Percentiles rank a stretch among this genome's conserved stretches.
These are phyloP conservation scores for Gaultheria prostrata DNA, from an alignment of 148 eudicot species.

Conservation along the genomic window DNA sequence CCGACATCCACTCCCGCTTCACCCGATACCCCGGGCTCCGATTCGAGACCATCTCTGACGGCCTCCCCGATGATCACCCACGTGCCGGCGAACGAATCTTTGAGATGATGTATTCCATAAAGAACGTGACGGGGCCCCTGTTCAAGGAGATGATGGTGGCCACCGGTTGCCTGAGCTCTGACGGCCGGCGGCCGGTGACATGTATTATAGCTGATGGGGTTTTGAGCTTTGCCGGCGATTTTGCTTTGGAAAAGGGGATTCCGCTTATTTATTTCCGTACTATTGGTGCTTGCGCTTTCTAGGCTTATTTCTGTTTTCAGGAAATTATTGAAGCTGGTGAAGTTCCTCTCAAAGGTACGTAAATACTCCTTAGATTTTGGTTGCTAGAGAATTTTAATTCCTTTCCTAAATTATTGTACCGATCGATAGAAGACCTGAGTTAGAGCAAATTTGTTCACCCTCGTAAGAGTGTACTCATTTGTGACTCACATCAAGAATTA, in stretches of 20 bases:
- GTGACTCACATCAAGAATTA: too few relatives aligned
- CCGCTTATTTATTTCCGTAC: not conserved
- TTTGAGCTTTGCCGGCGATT: conserved; percentile 5
- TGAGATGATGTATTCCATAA: conserved; percentile 17
- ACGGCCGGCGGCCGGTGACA: conserved; percentile 20
- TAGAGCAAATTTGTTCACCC: too few relatives aligned
- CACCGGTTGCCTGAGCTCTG: conserved; percentile 20
- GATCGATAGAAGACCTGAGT: too few relatives aligned
- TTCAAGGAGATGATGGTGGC: conserved; percentile 18
- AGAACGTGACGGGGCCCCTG: conserved; percentile 15
- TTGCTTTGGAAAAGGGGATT: not conserved
- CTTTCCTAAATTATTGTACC: too few relatives aligned
- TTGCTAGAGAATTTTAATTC: too few relatives aligned
- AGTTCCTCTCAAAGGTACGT: not conserved
- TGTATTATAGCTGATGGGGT: conserved; percentile 38
- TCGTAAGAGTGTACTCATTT: too few relatives aligned
- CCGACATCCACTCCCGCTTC: conserved; percentile 15
- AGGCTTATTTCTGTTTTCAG: not conserved
- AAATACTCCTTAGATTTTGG: not conserved
- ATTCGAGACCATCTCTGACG: conserved; percentile 32
- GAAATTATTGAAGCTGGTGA: not conserved
- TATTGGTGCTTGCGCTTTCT: not conserved
- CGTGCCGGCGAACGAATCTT: conserved; percentile 12
- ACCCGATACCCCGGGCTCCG: conserved; percentile 13
- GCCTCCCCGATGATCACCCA: conserved; percentile 38